Conservation (phyloP, 1,284 basidiomycete species). For the Ganoderma resinaceum region DNA sequence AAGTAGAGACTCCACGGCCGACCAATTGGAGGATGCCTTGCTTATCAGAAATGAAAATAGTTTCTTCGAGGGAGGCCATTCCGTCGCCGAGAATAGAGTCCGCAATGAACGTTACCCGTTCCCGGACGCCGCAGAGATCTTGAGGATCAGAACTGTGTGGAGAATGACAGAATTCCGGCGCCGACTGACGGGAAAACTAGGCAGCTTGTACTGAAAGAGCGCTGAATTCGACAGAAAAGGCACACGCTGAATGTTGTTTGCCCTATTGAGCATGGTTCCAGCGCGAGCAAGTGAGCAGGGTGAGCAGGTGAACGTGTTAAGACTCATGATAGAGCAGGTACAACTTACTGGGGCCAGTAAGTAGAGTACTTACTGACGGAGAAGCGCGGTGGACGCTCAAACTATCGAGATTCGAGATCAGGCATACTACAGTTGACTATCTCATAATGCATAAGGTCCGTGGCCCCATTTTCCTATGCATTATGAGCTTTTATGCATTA, state of each 20-base stretch:
- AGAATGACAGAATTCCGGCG: conserved; percentile 7
- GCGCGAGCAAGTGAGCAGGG: background rate
- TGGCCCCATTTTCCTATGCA: too few relatives aligned
- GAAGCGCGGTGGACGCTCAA: too few relatives aligned
- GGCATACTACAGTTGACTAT: too few relatives aligned
- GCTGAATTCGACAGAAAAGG: background rate
- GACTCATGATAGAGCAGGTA: too few relatives aligned
- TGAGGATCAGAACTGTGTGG: conserved; percentile 5
- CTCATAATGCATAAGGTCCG: too few relatives aligned
- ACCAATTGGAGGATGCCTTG: background rate
- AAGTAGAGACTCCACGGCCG: background rate
- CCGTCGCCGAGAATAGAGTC: background rate
- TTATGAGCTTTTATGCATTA: too few relatives aligned
- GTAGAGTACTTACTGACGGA: too few relatives aligned
- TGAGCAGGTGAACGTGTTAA: background rate
- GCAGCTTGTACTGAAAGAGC: background rate
- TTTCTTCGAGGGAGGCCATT: background rate
- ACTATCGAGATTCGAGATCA: too few relatives aligned
- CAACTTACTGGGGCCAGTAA: too few relatives aligned
- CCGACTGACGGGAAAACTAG: background rate
- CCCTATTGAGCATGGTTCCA: too few relatives aligned
- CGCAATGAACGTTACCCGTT: background rate
- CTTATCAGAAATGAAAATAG: background rate
- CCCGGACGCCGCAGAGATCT: background rate
- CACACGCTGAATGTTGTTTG: too few relatives aligned